Base-by-base conservation (phyloP, 1,284 basidiomycete species). In the Vanrija humicola region DNA sequence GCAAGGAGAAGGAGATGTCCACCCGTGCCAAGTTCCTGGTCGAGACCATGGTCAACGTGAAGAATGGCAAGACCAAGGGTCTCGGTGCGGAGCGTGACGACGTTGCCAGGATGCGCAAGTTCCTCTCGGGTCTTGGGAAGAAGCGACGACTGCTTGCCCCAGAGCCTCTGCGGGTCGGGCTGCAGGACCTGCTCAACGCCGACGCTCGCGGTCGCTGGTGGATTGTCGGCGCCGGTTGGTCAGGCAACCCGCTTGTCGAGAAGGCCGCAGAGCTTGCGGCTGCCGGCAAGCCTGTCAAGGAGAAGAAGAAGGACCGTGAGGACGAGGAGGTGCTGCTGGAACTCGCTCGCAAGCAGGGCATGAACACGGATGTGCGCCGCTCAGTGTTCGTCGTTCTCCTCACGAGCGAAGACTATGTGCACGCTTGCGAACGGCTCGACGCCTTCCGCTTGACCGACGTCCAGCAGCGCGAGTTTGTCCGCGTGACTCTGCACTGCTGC, bases 151-250 rank as follows among this genome's bases (percentile, higher is more conserved):
- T 90, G 3, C 78, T 86, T 55, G 83, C 86, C 0, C 85, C 90
- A 62, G 93, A 96, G 53, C 86, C 91, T 0, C 80, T 96, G 8
- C 86, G 90, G 1, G 84, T 94, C 1, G 85, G 86, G 0, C 79
- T 98, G 19, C 79, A 83, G n/a, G 95, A 98, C 73, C 81, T 98
- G 10, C 86, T 85, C 56, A 84, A 86, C 1, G 88, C 92, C 0
- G 86, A 90, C 54, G 88, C 83, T 28, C 89, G 86, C 67, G 96
- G 96, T 3, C 96, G 95, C 77, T 98, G 96, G 96, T 98, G 96
- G 96, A 81, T 98, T 2, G 90, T 98, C 38, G 96, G 95, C 25
- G 91, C 95, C 0, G 95, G 90, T 1, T 99, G 95, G 95, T 83
- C 84, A 26, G 95, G 95, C 1, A 87, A 98, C 67, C 90, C 91